Percentiles rank a stretch among this genome's conserved stretches.
phyloP scores from a whole-genome alignment of 345 rosid species.

The Citrus maxima region DNA sequence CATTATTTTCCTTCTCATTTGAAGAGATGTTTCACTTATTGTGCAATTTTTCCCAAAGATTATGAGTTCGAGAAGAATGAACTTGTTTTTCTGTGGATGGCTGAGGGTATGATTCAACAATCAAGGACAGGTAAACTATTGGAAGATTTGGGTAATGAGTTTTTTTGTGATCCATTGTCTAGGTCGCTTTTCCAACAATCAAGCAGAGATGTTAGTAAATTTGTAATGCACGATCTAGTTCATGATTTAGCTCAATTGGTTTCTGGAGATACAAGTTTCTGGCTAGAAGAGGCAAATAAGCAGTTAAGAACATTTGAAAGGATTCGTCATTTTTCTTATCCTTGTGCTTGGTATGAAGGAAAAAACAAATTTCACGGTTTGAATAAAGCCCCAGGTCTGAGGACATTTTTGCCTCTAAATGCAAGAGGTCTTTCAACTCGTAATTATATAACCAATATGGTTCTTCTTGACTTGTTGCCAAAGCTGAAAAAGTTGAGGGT shows the following conservation, averaged over 20 bases:
- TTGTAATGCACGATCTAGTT: too few relatives aligned
- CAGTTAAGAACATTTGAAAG: background rate
- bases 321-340: background rate
- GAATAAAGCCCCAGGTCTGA: background rate
- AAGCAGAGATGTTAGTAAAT: too few relatives aligned
- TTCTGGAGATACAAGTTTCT: too few relatives aligned
- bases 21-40: background rate
- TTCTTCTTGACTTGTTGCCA: background rate
- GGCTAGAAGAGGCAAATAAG: background rate
- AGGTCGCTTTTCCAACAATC: too few relatives aligned
- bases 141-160: background rate
- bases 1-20: background rate
- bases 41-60: background rate
- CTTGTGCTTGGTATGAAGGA: too few relatives aligned
- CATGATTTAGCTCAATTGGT: too few relatives aligned
- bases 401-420: slow-evolving; percentile 7
- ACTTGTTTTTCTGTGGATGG: background rate
- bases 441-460: background rate
- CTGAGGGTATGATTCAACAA: background rate
- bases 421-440: too few relatives aligned
- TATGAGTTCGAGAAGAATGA: background rate
- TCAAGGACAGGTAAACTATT: background rate
- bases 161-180: background rate
- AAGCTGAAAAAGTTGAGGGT: background rate
- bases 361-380: background rate